Percentiles rank a stretch among this genome's conserved stretches.
These are phyloP conservation scores for Cladobotryum mycophilum DNA, from an alignment of 2,329 filamentous ascomycete species.

Conservation along the genomic window DNA sequence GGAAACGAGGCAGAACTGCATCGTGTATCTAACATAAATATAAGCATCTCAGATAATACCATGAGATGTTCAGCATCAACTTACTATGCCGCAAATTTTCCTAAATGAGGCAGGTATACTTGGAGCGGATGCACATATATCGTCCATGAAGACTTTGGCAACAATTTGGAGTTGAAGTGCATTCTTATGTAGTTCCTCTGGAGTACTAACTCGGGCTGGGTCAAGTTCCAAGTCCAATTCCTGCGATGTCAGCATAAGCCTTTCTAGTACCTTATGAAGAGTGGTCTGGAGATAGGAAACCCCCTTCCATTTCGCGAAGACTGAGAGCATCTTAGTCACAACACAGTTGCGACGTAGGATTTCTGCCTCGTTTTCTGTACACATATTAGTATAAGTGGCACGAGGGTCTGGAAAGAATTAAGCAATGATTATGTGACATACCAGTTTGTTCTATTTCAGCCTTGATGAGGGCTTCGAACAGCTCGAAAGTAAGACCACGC, in stretches of 20 bases:
- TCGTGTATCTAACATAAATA: constrained; percentile 45
- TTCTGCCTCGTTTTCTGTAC: constrained; percentile 58
- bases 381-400: constrained; percentile 8
- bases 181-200: constrained; percentile 60
- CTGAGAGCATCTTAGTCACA: constrained; percentile 65
- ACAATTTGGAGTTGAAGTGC: constrained; percentile 60
- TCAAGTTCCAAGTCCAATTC: constrained; percentile 64
- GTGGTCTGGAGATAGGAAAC: constrained; percentile 56
- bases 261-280: constrained; percentile 59
- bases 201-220: constrained; percentile 52
- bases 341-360: constrained; percentile 62
- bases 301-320: constrained; percentile 68
- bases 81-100: constrained; percentile 60
- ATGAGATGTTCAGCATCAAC: constrained; percentile 18
- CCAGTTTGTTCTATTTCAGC: constrained; percentile 63
- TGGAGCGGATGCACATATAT: constrained; percentile 57
- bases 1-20: constrained; percentile 58
- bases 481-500: constrained; percentile 54
- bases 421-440: constrained; percentile 20
- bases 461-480: constrained; percentile 61
- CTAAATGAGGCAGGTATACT: constrained; percentile 59
- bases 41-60: neutral
- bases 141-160: constrained; percentile 64
- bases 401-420: too few relatives aligned
- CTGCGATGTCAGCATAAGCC: constrained; percentile 59